Evolutionary conservation across 345 rosid species (phyloP).

Genomic region (Jatropha curcas): DNA sequence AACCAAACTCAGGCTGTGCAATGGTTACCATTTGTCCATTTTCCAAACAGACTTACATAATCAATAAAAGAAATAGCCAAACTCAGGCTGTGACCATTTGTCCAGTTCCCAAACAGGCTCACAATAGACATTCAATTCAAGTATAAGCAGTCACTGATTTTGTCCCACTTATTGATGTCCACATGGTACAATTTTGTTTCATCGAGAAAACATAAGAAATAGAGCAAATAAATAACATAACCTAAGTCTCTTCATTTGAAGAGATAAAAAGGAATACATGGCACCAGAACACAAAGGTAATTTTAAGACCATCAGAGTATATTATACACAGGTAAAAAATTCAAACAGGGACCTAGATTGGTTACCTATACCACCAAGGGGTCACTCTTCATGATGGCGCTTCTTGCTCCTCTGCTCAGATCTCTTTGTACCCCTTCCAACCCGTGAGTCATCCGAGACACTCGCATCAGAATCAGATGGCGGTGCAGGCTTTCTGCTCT

Average conservation of each 20-base stretch:
- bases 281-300: neutral
- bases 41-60: too few relatives aligned
- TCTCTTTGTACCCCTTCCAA: slow-evolving; percentile 59
- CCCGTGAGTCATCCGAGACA: slow-evolving; percentile 52
- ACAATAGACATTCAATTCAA: too few relatives aligned
- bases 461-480: slow-evolving; percentile 51
- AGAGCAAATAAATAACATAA: neutral
- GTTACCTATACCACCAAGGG: slow-evolving; percentile 4
- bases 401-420: slow-evolving; percentile 61
- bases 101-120: too few relatives aligned
- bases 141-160: too few relatives aligned
- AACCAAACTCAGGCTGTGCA: too few relatives aligned
- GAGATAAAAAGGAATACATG: neutral
- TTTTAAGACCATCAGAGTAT: neutral
- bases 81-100: too few relatives aligned
- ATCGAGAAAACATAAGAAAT: too few relatives aligned
- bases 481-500: slow-evolving; percentile 52
- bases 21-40: too few relatives aligned
- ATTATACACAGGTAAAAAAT: neutral
- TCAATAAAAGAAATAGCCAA: too few relatives aligned
- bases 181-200: too few relatives aligned
- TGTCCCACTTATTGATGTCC: too few relatives aligned
- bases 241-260: neutral
- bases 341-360: neutral
- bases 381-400: slow-evolving; percentile 26